Base-by-base conservation (phyloP, 768 basidiomycete species). In the Tylopilus felleus region DNA sequence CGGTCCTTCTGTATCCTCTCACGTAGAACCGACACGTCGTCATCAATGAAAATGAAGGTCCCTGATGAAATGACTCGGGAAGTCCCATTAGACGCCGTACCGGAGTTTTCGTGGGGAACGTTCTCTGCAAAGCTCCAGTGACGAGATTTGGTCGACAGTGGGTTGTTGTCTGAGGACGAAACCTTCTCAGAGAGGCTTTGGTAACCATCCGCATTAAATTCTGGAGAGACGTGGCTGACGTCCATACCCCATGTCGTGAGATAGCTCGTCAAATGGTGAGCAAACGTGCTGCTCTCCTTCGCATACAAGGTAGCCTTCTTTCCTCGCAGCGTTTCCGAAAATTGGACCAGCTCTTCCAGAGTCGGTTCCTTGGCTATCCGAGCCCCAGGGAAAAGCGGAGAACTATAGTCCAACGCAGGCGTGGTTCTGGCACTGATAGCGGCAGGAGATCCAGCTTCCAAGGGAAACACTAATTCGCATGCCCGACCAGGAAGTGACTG, bases 211-310 rank as follows among this genome's bases (percentile, higher is more conserved):
- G 69, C 69, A 21, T 79, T 80, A 12, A 77, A 76, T 48, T 85
- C 84, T 2, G 80, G 75, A 8, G 86, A 83, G 41, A 85, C 77
- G 72, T 94, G 93, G 48, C 82, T 85, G 40, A 98, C 86, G 63
- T 96, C 92, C 85, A 98, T 81, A 13, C 95, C 94, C 96, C 96
- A 98, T 6, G 89, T 82, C 21, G 90, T 90, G 53, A 99, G 78
- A 71, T 96, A 97, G 60, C 88, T 89, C 23, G 94, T 94, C 33
- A 99, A 76, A 69, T 97, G 92, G 48, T 88, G 90, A 0, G 94
- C 95, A 64, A 98, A 99, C 3, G 86, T 82, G 38, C 91, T 90
- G 58, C 81, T 83, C n/a, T 92, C 81, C 63, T 83, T 86, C 8
- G 96, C 92, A 65, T 95, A 90, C 25, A 99, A 73, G 0, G 82